Base-by-base conservation (phyloP, 768 basidiomycete genomes). In the Galerina marginata region DNA sequence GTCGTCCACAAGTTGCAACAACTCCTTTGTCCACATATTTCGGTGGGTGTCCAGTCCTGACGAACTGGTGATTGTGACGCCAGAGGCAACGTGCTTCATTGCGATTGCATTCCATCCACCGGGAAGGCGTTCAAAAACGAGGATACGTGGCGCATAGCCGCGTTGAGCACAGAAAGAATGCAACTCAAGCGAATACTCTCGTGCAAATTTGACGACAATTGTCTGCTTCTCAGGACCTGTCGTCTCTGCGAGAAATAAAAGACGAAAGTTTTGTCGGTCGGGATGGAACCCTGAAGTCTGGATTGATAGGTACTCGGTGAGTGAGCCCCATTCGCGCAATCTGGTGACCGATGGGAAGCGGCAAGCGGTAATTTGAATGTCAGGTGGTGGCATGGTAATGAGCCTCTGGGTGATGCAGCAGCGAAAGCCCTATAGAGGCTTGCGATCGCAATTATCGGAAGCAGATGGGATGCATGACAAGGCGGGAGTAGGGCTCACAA, bases 21-120 rank as follows among this genome's bases (percentile, higher is more conserved):
- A 38, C 44, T 58, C 42, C 20, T n/a, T 10, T 2, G 45, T 46
- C 45, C 45, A 46, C 25, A 9, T 46, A 46, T 46, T 15, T 20
- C 45, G 11, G 45, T 46, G 45, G 1, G 49, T 23, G 12, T 50
- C 26, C 9, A 50, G 33, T 1, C 9, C 16, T 16, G 9, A 33
- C 52, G 58, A 50, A 4, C 39, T 58, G 10, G 33, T 37, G 45
- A 62, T 38, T 9, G 43, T 51, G 9, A 33, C 15, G 29, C 49
- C 53, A 33, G 42, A 38, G 15, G 40, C n/a, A 5, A 70, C 16
- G 53, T 59, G 60, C 38, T 70, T 66, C 72, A 73, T 71, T 5
- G 67, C 71, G 1, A 72, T 61, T 15, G 51, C 67, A 40, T 46
- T 60, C 72, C 72, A 73, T 9, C 72, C 70, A 23, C 71, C 72